Base-by-base conservation (phyloP, 768 basidiomycete species). In the Naganishia vaughanmartiniae region DNA sequence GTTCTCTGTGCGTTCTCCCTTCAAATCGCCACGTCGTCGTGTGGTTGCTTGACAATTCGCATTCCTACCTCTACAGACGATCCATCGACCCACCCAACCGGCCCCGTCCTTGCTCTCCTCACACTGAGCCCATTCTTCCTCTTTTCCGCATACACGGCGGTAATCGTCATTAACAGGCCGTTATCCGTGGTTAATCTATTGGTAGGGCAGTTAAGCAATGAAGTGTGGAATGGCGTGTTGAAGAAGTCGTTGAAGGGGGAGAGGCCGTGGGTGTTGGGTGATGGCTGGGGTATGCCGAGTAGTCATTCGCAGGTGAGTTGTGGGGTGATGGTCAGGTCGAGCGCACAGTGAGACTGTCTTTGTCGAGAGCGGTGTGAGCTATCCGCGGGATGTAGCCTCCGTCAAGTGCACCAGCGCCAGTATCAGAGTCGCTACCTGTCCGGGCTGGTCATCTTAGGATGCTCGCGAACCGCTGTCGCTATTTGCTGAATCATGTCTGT, bases 211-310 rank as follows among this genome's bases (percentile, higher is more conserved):
- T 21, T 80, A 14, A 73, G 45, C 19, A 80, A 80, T 60, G 79
- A 80, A 54, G 70, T 71, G 12, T 60, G 78, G 17, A 78, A 74
- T n/a, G 70, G 73, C 54, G 55, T 73, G 0, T 55, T 80, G 65
- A 80, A 80, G 65, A 48, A 74, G 55, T 0, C 72, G 17, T 72
- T 65, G 69, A 77, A 73, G 56, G 76, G 73, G 1, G 75, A 77
- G 14, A 65, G 79, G 66, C 79, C 79, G 10, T 76, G 74, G 14
- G 70, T 76, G 31, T 69, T 80, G 3, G 78, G 78, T 4, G 73
- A 75, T 24, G 79, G 79, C 15, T 80, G 76, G 68, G 79, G 79
- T 15, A 79, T 78, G 78, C 79, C 79, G 5, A 78, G 77, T 67
- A 78, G 77, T 74, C 79, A 80, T 74, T 71, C 77, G 5, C 79